Evolutionary conservation across 352 stramenopile species (phyloP), one percentile per base, ranked within the genome.

Genomic region (Nothophytophthora sp.): DNA sequence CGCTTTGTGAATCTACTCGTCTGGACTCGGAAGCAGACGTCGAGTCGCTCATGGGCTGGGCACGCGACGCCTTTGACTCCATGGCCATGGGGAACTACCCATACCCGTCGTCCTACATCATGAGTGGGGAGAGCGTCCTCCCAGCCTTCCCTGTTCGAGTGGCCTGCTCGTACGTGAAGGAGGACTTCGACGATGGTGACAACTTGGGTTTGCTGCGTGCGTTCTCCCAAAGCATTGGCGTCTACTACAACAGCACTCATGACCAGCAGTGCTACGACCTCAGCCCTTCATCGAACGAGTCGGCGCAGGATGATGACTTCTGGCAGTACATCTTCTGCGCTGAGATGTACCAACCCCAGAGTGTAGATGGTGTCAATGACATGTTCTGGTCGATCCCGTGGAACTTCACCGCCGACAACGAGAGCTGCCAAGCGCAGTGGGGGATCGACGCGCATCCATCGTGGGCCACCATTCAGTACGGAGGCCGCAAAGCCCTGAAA

Each of bases 41-140:
- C 4, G 60, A 53, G 3, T 50, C 15, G 9, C 48, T 92, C 34
- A 67, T 81, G 5, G 57, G 80, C 43, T 82, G 63, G 64, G 45
- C 60, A 27, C 70, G 73, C 34, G 72, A 65, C 13, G 76, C 83
- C 24, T 97, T 86, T 46, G 91, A 87, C 60, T 87, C 77, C 61
- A 67, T 98, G 68, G 88, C 90, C 16, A 97, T 98, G 81, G 92
- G 90, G 23, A 95, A 96, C 63, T 98, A 92, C 70, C 95, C 95
- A 5, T 98, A 97, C 73, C 77, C 90, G 24, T 90, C 81, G 20
- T 73, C 69, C 16, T 98, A 98, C 70, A 92, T 98, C 50, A 72
- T 87, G 46, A 86, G 89, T 36, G 84, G 80, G 32, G 28, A 60
- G 39, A 73, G 59, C n/a, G 52, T 68, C 15, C 58, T 98, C 15